phyloP scores from a whole-genome alignment of 768 basidiomycete genomes.

The Mycena haematopus region DNA sequence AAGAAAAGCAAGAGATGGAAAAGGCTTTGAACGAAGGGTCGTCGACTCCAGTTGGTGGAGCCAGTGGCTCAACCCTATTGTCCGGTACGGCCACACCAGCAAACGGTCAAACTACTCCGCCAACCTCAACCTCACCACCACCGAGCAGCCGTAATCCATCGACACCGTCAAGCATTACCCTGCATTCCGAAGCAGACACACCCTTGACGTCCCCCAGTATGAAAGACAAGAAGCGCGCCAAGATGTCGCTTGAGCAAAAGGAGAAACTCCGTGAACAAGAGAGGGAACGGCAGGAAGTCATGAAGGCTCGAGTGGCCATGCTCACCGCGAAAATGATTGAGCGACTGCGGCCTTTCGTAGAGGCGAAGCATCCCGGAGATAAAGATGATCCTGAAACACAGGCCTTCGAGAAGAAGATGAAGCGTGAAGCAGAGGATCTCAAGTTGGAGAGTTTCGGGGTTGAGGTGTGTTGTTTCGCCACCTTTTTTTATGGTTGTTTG shows the following conservation, averaged over 20 bases:
- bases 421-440: slow-evolving; percentile 88
- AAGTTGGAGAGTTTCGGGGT: slow-evolving; percentile 98
- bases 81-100: slow-evolving; percentile 19
- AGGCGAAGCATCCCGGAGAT: slow-evolving; percentile 83
- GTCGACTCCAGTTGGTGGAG: slow-evolving; percentile 30
- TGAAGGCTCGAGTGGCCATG: slow-evolving; percentile 77
- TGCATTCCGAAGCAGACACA: slow-evolving; percentile 30
- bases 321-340: slow-evolving; percentile 84
- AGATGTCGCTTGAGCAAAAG: slow-evolving; percentile 81
- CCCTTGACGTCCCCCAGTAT: slow-evolving; percentile 32
- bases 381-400: slow-evolving; percentile 84
- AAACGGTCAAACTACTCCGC: background rate
- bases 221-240: slow-evolving; percentile 53
- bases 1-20: slow-evolving; percentile 89
- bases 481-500: slow-evolving; percentile 1
- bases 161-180: slow-evolving; percentile 26
- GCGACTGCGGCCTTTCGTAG: slow-evolving; percentile 87
- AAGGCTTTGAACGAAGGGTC: slow-evolving; percentile 62
- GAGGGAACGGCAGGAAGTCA: slow-evolving; percentile 75
- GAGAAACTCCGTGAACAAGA: slow-evolving; percentile 86
- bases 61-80: slow-evolving; percentile 22
- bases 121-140: slow-evolving; percentile 16
- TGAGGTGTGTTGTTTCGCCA: slow-evolving; percentile 58
- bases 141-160: background rate
- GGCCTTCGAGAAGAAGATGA: slow-evolving; percentile 78